These are phyloP conservation scores for Zymoseptoria tritici DNA, from an alignment of 2,329 filamentous ascomycete species.

Conservation along the genomic window DNA sequence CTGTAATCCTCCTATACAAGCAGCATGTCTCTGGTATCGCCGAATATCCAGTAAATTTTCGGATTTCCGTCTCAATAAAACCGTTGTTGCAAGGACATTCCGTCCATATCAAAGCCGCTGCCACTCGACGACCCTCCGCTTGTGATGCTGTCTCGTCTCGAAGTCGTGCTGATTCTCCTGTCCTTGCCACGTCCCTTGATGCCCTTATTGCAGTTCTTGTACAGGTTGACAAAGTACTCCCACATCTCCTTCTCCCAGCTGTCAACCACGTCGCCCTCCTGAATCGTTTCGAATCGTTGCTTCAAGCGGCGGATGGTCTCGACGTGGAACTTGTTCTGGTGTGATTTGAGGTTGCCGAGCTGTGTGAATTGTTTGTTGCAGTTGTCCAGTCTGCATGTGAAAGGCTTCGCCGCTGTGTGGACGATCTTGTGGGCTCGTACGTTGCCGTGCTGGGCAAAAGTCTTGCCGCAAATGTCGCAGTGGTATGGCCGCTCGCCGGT, in stretches of 20 bases:
- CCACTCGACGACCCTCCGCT: conserved; percentile 1
- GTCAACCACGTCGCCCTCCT: conserved; percentile 55
- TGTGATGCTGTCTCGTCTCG: conserved; percentile 17
- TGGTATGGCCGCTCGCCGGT: conserved; percentile 78
- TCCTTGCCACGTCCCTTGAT: conserved; percentile 94
- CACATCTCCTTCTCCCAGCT: conserved; percentile 68
- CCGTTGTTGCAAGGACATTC: not conserved
- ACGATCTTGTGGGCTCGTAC: conserved; percentile 76
- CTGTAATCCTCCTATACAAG: not conserved
- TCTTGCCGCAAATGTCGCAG: conserved; percentile 72
- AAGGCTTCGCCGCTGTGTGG: conserved; percentile 70
- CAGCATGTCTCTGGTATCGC: not conserved
- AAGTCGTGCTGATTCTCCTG: conserved; percentile 50
- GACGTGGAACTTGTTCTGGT: conserved; percentile 90
- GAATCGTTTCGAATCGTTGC: conserved; percentile 58
- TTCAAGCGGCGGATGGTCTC: conserved; percentile 64
- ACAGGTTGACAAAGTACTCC: conserved; percentile 77
- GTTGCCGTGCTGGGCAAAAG: conserved; percentile 79
- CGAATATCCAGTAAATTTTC: not conserved
- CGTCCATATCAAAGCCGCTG: not conserved
- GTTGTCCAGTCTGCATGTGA: conserved; percentile 69
- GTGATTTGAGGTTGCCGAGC: conserved; percentile 87
- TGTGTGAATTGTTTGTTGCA: conserved; percentile 87
- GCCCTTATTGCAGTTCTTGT: conserved; percentile 97
- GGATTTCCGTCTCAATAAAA: not conserved